These are phyloP conservation scores for Kwoniella dejecticola DNA, from an alignment of 768 basidiomycete genomes.

Conservation along the genomic window DNA sequence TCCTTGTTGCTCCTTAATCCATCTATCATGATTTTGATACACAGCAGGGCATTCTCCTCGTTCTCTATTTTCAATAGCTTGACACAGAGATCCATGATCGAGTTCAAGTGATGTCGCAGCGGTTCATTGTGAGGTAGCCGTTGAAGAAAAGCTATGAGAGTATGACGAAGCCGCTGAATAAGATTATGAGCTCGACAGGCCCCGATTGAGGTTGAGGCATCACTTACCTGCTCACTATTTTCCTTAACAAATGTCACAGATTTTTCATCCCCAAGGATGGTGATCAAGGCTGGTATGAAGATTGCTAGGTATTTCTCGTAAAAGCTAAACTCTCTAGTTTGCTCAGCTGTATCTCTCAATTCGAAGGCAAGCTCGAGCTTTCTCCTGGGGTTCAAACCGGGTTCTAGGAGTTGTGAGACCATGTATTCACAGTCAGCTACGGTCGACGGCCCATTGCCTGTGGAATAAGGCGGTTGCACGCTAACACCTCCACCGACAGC, in stretches of 20 bases:
- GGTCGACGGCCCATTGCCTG: constrained; percentile 43
- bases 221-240: constrained; percentile 53
- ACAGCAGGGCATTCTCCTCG: constrained; percentile 88
- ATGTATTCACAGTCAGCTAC: constrained; percentile 51
- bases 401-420: constrained; percentile 49
- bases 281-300: constrained; percentile 43
- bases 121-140: constrained; percentile 79
- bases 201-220: not conserved
- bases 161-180: constrained; percentile 74
- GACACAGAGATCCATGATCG: constrained; percentile 78
- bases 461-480: constrained; percentile 35
- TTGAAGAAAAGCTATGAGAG: constrained; percentile 84
- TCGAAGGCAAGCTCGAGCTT: constrained; percentile 45
- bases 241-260: constrained; percentile 58
- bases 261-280: constrained; percentile 43
- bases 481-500: constrained; percentile 27
- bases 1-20: constrained; percentile 63
- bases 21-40: constrained; percentile 90
- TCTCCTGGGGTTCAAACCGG: constrained; percentile 20
- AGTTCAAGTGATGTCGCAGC: constrained; percentile 67
- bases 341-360: constrained; percentile 53
- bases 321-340: constrained; percentile 42
- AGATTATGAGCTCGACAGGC: not conserved
- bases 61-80: constrained; percentile 84
- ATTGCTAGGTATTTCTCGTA: constrained; percentile 49